Percentiles rank a stretch among this genome's conserved stretches.
phyloP scores from a whole-genome alignment of 495 filamentous ascomycete genomes.

The Hyphodiscus hymeniophilus region DNA sequence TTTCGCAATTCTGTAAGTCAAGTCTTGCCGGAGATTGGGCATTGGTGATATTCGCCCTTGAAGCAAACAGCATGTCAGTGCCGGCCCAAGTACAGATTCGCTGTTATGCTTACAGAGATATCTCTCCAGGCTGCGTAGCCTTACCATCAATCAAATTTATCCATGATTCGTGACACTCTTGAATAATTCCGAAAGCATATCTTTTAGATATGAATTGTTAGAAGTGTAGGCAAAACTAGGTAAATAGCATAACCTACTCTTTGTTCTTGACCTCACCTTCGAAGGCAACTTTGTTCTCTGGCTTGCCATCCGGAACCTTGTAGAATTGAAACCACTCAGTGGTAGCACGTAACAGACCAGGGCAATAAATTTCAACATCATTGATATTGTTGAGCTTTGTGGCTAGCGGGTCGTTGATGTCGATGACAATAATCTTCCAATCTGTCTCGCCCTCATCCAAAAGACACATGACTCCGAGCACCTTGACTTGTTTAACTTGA shows the following conservation, averaged over 20 bases:
- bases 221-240: conserved; percentile 19
- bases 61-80: conserved; percentile 46
- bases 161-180: conserved; percentile 95
- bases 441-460: conserved; percentile 99
- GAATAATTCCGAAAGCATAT: conserved; percentile 89
- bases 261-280: conserved; percentile 99
- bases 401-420: conserved; percentile 94
- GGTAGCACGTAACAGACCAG: conserved; percentile 89
- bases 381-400: conserved; percentile 97
- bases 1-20: conserved; percentile 56
- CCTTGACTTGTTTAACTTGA: conserved; percentile 99
- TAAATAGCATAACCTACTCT: conserved; percentile 46
- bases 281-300: conserved; percentile 99
- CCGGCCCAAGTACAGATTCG: not conserved
- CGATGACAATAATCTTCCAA: conserved; percentile 99
- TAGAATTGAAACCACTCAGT: conserved; percentile 99
- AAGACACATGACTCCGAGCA: conserved; percentile 97
- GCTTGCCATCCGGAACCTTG: conserved; percentile 99
- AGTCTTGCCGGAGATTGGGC: conserved; percentile 53
- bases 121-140: conserved; percentile 59
- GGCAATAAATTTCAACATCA: conserved; percentile 97
- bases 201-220: conserved; percentile 30
- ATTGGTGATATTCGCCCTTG: conserved; percentile 68
- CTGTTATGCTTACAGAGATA: conserved; percentile 70
- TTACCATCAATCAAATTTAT: conserved; percentile 88